Conservation (phyloP, 2,329 filamentous ascomycete genomes). For the Dichotomopilus funicola region DNA sequence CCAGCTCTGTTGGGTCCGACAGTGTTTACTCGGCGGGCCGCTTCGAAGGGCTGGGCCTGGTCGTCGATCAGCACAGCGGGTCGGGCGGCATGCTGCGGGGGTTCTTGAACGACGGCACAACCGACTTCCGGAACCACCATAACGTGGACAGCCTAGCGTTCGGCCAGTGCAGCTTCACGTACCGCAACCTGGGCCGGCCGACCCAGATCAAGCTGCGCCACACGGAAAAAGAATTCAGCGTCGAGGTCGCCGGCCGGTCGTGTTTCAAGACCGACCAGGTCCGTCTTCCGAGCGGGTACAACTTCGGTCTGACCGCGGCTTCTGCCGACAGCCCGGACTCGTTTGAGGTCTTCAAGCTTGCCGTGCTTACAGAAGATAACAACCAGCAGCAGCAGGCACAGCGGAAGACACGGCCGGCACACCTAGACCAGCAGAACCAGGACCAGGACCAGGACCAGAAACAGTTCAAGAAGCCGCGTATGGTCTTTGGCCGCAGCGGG, state of each 20-base stretch:
- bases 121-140: conserved; percentile 69
- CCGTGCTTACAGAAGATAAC: conserved; percentile 51
- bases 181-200: conserved; percentile 84
- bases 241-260: conserved; percentile 68
- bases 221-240: conserved; percentile 58
- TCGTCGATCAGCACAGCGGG: conserved; percentile 78
- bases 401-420: not conserved
- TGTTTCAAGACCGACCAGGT: conserved; percentile 85
- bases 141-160: conserved; percentile 83
- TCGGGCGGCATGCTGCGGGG: conserved; percentile 74
- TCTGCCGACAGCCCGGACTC: conserved; percentile 90
- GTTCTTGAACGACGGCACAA: conserved; percentile 86
- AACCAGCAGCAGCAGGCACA: conserved; percentile 22
- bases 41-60: conserved; percentile 86
- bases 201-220: conserved; percentile 71
- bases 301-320: conserved; percentile 79
- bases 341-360: conserved; percentile 86
- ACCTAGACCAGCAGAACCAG: conserved; percentile 9
- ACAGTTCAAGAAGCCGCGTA: conserved; percentile 22
- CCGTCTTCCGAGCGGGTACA: conserved; percentile 70
- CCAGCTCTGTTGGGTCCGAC: conserved; percentile 56
- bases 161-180: conserved; percentile 83
- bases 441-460: conserved; percentile 24
- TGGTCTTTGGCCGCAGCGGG: conserved; percentile 21
- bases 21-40: conserved; percentile 78